These are phyloP conservation scores for Cocos nucifera DNA, from an alignment of 176 grass and related monocot genomes.

Conservation along the genomic window DNA sequence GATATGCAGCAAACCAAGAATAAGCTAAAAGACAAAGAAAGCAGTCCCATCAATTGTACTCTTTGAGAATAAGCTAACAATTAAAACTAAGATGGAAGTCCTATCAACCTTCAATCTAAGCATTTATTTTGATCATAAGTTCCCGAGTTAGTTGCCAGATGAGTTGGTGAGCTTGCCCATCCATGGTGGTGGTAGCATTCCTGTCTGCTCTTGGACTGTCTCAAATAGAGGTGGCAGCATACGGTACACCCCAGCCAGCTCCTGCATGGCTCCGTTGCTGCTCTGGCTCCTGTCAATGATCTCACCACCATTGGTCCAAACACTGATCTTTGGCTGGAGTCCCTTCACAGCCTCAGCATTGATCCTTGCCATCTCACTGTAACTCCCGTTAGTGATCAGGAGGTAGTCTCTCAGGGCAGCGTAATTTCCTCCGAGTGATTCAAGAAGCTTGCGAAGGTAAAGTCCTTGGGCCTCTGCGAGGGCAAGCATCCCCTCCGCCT, in stretches of 20 bases:
- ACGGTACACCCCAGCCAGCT: slow-evolving; percentile 54
- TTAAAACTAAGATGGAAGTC: no score
- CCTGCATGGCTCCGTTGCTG: slow-evolving; percentile 38
- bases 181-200: slow-evolving; percentile 74
- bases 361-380: slow-evolving; percentile 63
- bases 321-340: slow-evolving; percentile 27
- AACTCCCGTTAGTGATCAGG: slow-evolving; percentile 44
- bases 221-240: slow-evolving; percentile 63
- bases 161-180: slow-evolving; percentile 33
- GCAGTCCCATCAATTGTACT: no score
- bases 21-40: no score
- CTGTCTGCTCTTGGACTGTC: slow-evolving; percentile 73
- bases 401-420: slow-evolving; percentile 51
- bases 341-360: slow-evolving; percentile 49
- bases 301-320: slow-evolving; percentile 22
- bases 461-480: slow-evolving; percentile 16
- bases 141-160: background rate
- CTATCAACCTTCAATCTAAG: no score
- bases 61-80: no score
- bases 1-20: no score
- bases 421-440: slow-evolving; percentile 45
- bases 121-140: no score
- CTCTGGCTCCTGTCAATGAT: slow-evolving; percentile 28
- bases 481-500: slow-evolving; percentile 34
- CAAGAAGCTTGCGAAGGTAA: slow-evolving; percentile 42